Percentiles rank a stretch among this genome's conserved stretches.
These are phyloP conservation scores for Polyporus tsugae DNA, from an alignment of 1,284 basidiomycete species.

Conservation along the genomic window DNA sequence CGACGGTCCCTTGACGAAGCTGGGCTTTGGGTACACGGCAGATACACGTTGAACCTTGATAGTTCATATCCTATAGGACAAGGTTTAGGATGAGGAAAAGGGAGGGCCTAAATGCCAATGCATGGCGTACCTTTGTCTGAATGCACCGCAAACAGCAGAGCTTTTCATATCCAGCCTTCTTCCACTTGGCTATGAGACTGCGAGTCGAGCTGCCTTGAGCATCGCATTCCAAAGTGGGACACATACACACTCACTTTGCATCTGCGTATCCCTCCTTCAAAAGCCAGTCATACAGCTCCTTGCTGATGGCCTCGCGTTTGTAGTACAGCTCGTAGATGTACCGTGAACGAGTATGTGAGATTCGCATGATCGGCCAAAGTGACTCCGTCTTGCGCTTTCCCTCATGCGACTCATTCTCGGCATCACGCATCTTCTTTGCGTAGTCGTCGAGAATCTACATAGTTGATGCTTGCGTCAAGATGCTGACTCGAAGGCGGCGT, in stretches of 20 bases:
- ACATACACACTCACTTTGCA: conserved; percentile 79
- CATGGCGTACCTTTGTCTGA: conserved; percentile 79
- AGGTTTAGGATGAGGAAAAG: background rate
- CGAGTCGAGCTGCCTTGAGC: conserved; percentile 1
- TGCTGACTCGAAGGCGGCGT: conserved; percentile 8
- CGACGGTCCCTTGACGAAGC: conserved; percentile 90
- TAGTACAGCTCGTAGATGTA: conserved; percentile 99
- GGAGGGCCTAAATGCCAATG: background rate
- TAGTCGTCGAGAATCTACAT: conserved; percentile 96
- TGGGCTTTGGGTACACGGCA: conserved; percentile 97
- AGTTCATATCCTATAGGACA: conserved; percentile 91
- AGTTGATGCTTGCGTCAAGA: conserved; percentile 17
- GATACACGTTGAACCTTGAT: conserved; percentile 98
- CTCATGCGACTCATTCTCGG: conserved; percentile 97
- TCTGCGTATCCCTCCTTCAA: conserved; percentile 98
- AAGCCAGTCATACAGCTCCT: conserved; percentile 97
- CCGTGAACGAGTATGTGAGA: conserved; percentile 93
- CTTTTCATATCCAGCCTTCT: conserved; percentile 98
- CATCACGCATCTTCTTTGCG: conserved; percentile 96
- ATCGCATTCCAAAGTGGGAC: background rate
- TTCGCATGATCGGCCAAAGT: conserved; percentile 99
- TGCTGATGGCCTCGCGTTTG: conserved; percentile 95
- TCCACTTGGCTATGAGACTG: conserved; percentile 99
- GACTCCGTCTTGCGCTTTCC: conserved; percentile 97
- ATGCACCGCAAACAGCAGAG: conserved; percentile 98